Conservation (phyloP, 2,329 filamentous ascomycete species). For the Aspergillus sp. region DNA sequence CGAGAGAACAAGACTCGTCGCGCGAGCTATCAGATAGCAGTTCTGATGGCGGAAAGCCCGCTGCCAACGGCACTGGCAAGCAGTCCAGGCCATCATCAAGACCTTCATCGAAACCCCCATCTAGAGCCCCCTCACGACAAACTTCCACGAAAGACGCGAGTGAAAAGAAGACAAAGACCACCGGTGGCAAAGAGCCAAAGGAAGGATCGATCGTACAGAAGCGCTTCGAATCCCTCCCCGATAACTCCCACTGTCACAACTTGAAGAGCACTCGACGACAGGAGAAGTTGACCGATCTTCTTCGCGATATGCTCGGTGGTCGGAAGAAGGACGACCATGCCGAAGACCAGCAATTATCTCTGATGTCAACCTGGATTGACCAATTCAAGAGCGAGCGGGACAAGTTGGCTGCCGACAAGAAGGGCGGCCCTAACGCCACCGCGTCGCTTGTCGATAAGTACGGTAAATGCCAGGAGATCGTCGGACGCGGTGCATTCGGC, state of each 20-base stretch:
- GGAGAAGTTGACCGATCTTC: slow-evolving; percentile 91
- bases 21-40: slow-evolving; percentile 41
- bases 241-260: slow-evolving; percentile 80
- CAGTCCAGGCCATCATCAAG: slow-evolving; percentile 23
- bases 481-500: slow-evolving; percentile 93
- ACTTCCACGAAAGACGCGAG: slow-evolving; percentile 32
- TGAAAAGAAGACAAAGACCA: slow-evolving; percentile 29
- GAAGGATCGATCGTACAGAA: slow-evolving; percentile 34
- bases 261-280: slow-evolving; percentile 88
- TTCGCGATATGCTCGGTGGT: slow-evolving; percentile 77
- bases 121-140: slow-evolving; percentile 34
- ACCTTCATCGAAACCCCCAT: slow-evolving; percentile 30
- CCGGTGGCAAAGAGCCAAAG: slow-evolving; percentile 33
- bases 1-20: slow-evolving; percentile 31
- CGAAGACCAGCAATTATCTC: slow-evolving; percentile 74
- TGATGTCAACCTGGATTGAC: slow-evolving; percentile 96
- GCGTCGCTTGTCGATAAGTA: slow-evolving; percentile 91
- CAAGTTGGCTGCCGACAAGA: slow-evolving; percentile 70
- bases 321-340: slow-evolving; percentile 68
- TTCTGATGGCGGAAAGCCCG: slow-evolving; percentile 34
- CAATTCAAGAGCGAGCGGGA: slow-evolving; percentile 88
- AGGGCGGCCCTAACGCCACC: slow-evolving; percentile 70
- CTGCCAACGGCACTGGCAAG: slow-evolving; percentile 32
- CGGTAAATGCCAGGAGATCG: slow-evolving; percentile 95
- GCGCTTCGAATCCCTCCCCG: slow-evolving; percentile 59